Conservation (phyloP, 2,329 filamentous ascomycete species). For the Pestalotiopsis sp. region DNA sequence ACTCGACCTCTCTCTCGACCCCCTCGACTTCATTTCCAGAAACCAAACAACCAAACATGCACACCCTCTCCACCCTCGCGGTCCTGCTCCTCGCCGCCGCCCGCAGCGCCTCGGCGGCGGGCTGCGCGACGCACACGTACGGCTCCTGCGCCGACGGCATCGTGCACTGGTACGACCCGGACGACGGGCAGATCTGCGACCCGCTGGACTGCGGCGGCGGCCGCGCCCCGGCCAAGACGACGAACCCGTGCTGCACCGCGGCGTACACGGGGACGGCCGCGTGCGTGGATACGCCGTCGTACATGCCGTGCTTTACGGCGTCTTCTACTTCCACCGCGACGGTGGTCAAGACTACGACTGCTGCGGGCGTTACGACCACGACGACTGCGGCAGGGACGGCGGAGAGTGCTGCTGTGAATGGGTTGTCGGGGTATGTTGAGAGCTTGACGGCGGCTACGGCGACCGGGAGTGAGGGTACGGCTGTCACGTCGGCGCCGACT, state of each 20-base stretch:
- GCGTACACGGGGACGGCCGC: background rate
- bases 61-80: background rate
- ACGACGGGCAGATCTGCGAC: slow-evolving; percentile 6
- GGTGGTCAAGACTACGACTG: background rate
- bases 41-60: background rate
- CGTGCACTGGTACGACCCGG: slow-evolving; percentile 7
- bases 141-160: slow-evolving; percentile 3
- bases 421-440: background rate
- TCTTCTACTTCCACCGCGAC: background rate
- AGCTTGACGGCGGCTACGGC: background rate
- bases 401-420: too few species aligned
- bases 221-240: background rate
- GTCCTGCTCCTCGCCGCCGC: background rate
- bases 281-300: background rate
- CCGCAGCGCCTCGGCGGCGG: background rate
- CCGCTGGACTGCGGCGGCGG: slow-evolving; percentile 9
- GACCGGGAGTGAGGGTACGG: background rate
- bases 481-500: background rate
- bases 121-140: slow-evolving; percentile 7
- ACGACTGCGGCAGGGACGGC: background rate
- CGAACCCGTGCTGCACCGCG: background rate
- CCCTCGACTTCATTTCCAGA: too few species aligned
- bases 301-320: background rate
- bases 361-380: background rate
- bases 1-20: too few species aligned